A percentile compares a stretch with the other conserved stretches of the same genome.
phyloP scores from a whole-genome alignment of 106 monocot species.

The Triglochin maritima region DNA sequence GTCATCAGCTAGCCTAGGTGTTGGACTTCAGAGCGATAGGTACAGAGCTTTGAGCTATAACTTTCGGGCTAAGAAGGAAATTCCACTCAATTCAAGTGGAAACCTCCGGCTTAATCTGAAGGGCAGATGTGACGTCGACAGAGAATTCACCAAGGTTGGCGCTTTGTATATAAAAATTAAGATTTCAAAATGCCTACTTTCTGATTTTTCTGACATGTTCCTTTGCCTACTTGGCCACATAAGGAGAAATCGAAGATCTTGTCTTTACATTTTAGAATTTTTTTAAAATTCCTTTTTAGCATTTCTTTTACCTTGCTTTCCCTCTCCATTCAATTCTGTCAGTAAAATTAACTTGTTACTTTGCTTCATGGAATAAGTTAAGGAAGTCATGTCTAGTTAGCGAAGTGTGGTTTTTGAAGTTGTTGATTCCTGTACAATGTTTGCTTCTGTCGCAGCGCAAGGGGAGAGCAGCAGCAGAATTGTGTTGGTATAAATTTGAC shows the following conservation, averaged over 20 bases:
- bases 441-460: slow-evolving; percentile 23
- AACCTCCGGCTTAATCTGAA: slow-evolving; percentile 48
- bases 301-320: too few relatives aligned
- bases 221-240: too few relatives aligned
- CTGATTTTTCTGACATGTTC: too few relatives aligned
- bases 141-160: slow-evolving; percentile 48
- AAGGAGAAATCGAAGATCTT: too few relatives aligned
- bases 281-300: too few relatives aligned
- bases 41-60: slow-evolving; percentile 34
- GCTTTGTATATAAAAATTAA: too few relatives aligned
- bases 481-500: slow-evolving; percentile 63
- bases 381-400: too few relatives aligned
- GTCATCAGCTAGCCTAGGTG: slow-evolving; percentile 45
- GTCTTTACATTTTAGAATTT: too few relatives aligned
- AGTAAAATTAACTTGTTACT: too few relatives aligned
- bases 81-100: slow-evolving; percentile 36
- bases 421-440: neutral
- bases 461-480: slow-evolving; percentile 46
- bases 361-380: too few relatives aligned
- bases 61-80: slow-evolving; percentile 50
- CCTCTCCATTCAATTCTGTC: too few relatives aligned
- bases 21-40: slow-evolving; percentile 33
- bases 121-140: slow-evolving; percentile 51
- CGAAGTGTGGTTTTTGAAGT: neutral
- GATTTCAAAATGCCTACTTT: too few relatives aligned